Percentiles rank a stretch among this genome's conserved stretches.
Conservation (phyloP, 208 protist genomes). For the Acanthamoeba sp. region DNA sequence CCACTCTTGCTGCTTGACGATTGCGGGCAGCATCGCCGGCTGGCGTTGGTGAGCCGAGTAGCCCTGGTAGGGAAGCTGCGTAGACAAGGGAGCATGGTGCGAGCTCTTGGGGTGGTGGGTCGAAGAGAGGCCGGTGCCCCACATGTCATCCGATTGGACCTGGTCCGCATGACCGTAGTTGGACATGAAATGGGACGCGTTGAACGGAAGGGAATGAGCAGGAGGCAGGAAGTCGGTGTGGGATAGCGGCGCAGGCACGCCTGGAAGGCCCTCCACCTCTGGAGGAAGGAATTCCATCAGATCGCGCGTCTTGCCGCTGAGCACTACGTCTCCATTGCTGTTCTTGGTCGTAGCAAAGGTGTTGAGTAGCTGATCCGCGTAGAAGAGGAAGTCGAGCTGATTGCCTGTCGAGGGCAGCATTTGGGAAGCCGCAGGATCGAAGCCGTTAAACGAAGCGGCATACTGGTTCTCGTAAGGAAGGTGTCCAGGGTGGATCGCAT, state of each 20-base stretch:
- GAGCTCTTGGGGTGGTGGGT: background rate
- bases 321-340: background rate
- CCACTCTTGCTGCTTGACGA: conserved; percentile 59
- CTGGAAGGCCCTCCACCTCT: background rate
- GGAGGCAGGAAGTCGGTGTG: background rate
- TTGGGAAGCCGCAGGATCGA: background rate
- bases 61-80: background rate
- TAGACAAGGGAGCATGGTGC: background rate
- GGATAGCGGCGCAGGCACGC: background rate
- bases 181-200: background rate
- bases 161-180: background rate
- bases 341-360: conserved; percentile 19
- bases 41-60: background rate
- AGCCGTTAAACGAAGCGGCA: background rate
- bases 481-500: background rate
- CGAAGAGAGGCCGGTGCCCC: background rate
- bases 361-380: conserved; percentile 53
- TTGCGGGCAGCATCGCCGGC: background rate
- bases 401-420: background rate
- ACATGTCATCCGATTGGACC: background rate
- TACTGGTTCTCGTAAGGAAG: conserved; percentile 2
- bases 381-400: conserved; percentile 48
- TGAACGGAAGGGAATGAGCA: background rate
- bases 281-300: background rate
- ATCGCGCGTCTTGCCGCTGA: background rate